These are phyloP conservation scores for Plantago lanceolata DNA, from an alignment of 305 asterid genomes.

Conservation along the genomic window DNA sequence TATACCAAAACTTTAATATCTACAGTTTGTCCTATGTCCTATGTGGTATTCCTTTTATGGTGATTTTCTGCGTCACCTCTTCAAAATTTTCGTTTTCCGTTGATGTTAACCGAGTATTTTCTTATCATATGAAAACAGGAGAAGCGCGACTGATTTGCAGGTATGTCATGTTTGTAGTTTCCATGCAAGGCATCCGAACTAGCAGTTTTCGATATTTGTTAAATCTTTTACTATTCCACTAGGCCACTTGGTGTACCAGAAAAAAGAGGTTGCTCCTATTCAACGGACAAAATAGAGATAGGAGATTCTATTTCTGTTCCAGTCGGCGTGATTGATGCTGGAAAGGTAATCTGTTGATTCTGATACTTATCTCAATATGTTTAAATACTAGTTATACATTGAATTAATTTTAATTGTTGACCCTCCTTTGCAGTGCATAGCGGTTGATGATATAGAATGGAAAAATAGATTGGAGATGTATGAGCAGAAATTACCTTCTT, in stretches of 20 bases:
- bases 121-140: conserved; percentile 33
- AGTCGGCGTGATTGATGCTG: conserved; percentile 53
- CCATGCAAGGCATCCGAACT: not conserved
- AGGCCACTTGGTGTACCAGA: conserved; percentile 58
- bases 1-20: not conserved
- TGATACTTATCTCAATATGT: not conserved
- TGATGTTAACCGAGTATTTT: conserved; percentile 26
- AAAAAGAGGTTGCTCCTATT: conserved; percentile 44
- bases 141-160: conserved; percentile 71
- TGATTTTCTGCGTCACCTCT: not conserved
- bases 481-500: conserved; percentile 43
- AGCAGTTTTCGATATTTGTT: not conserved
- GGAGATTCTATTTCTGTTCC: conserved; percentile 49
- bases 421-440: conserved; percentile 44
- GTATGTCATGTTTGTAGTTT: conserved; percentile 31
- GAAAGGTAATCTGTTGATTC: conserved; percentile 36
- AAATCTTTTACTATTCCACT: conserved; percentile 14
- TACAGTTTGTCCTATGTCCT: too few relatives aligned
- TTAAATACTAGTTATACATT: not conserved
- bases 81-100: not conserved
- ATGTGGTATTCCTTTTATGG: too few relatives aligned
- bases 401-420: conserved; percentile 15
- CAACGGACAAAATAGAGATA: conserved; percentile 29
- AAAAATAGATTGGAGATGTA: conserved; percentile 29
- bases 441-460: conserved; percentile 49